Conservation (phyloP, 2,329 filamentous ascomycete species). For the Eutypa lata region DNA sequence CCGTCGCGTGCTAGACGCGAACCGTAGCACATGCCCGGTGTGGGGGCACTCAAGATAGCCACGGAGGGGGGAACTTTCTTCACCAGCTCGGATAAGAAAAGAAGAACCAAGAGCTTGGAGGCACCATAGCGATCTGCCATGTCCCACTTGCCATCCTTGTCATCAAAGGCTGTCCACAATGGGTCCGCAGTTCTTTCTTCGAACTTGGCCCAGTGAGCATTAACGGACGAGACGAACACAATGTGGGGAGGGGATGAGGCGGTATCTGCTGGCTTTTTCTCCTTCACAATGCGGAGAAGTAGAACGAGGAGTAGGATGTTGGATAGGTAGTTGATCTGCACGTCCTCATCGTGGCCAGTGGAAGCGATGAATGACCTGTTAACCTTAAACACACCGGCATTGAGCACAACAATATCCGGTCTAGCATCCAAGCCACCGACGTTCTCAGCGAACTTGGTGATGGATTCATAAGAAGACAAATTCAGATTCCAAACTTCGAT, state of each 20-base stretch:
- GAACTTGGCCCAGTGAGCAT: slow-evolving; percentile 12
- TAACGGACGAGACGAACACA: slow-evolving; percentile 16
- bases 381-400: slow-evolving; percentile 19
- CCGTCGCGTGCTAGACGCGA: background rate
- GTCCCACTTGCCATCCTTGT: slow-evolving; percentile 5
- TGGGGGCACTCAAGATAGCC: slow-evolving; percentile 9
- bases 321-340: slow-evolving; percentile 49
- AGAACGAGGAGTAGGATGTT: slow-evolving; percentile 46
- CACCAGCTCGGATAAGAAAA: slow-evolving; percentile 22
- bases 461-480: slow-evolving; percentile 8
- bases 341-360: slow-evolving; percentile 35
- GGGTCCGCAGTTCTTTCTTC: background rate
- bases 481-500: slow-evolving; percentile 15
- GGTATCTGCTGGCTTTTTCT: background rate
- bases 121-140: slow-evolving; percentile 5
- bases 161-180: slow-evolving; percentile 1
- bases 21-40: slow-evolving; percentile 13
- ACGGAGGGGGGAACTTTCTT: slow-evolving; percentile 14
- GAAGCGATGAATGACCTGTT: slow-evolving; percentile 1
- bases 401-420: slow-evolving; percentile 10
- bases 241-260: no score
- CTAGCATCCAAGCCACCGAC: background rate
- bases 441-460: slow-evolving; percentile 6
- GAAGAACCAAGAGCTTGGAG: slow-evolving; percentile 20
- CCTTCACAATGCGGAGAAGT: slow-evolving; percentile 41